These are phyloP conservation scores for Fraxinus greggii DNA, from an alignment of 305 asterid species.

Conservation along the genomic window DNA sequence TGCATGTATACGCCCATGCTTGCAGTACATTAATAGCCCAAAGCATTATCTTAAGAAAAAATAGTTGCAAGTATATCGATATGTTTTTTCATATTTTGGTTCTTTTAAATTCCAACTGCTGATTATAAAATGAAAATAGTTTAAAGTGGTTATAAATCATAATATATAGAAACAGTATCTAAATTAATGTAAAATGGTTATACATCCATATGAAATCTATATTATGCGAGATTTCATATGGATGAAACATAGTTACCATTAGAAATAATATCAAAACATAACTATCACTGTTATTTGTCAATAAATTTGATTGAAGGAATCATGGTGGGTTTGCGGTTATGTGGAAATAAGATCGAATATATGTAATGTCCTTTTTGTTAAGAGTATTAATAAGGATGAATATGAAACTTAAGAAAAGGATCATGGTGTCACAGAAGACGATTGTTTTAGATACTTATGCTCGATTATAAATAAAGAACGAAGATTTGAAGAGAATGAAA, in stretches of 20 bases:
- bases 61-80: neutral
- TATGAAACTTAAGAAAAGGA: neutral
- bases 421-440: neutral
- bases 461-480: neutral
- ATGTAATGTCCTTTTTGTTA: neutral
- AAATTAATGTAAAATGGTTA: neutral
- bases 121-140: neutral
- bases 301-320: neutral
- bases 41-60: neutral
- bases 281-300: neutral
- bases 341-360: neutral
- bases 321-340: neutral
- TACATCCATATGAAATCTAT: neutral
- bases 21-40: neutral
- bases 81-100: neutral
- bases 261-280: neutral
- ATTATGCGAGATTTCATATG: neutral
- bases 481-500: neutral
- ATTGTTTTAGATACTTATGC: neutral
- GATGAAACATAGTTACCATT: neutral
- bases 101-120: neutral
- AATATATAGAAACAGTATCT: neutral
- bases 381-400: neutral
- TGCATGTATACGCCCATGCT: constrained; percentile 9
- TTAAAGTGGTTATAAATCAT: neutral